Base-by-base conservation (phyloP, 805 yeast species). In the Kockiozyma suomiensis region DNA sequence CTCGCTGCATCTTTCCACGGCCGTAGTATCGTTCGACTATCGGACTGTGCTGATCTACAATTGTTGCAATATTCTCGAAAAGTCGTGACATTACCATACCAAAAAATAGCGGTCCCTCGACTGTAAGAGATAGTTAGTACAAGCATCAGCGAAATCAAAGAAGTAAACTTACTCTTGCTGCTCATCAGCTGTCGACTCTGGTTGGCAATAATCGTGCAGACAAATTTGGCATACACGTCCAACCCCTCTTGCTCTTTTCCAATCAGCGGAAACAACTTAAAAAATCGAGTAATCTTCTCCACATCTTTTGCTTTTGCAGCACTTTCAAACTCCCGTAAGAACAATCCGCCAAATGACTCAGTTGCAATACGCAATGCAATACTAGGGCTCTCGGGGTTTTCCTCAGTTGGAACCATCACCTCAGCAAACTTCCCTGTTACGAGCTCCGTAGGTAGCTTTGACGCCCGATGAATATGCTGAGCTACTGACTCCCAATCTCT, bases 191-290 rank as follows among this genome's bases (percentile, higher is more conserved):
- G 78, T 59, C 96, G 82, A 59, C 90, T 84, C 62, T 92, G 90
- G 30, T 86, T 85, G 19, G 91, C 86, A 35, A 94, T 86, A 56
- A 92, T 88, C 60, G 85, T 83, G 72, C 97, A 88, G 47, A 94
- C 88, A 72, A 93, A 94, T 69, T 81, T 83, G 17, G 97, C 87
- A 73, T 94, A 94, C 64, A 90, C 84, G 42, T 82, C 83, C 45
- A 94, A 75, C 0, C 99, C 99, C 17, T 81, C 73, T 23, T 81
- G 81, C 58, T 83, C 82, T 70, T 86, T 82, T 6, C 89, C 89
- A 42, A 94, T 85, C 55, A 92, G 76, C 10, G 99, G 99, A 71
- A 94, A 93, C 67, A 91, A 76, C 68, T 88, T 87, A 76, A 93
- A 94, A 71, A 85, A 89, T 57, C 85, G 78, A 0, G 97, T 89